phyloP scores from a whole-genome alignment of 73 alveolate species.

The Blepharisma japonicum region DNA sequence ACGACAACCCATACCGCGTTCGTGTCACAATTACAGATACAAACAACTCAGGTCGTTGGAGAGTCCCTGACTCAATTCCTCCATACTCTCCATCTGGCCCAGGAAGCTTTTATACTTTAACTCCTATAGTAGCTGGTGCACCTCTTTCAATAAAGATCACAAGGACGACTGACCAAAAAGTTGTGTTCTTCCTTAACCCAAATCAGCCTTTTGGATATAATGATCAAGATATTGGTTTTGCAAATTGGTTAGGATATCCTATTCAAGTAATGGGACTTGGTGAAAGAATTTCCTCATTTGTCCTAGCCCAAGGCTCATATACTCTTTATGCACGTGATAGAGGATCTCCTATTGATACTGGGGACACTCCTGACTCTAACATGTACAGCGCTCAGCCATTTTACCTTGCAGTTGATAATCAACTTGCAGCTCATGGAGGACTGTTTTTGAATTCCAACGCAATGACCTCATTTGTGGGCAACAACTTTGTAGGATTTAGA shows the following conservation, averaged over 20 bases:
- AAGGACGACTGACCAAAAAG: neutral
- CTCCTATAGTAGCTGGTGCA: neutral
- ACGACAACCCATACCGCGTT: neutral
- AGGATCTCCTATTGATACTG: neutral
- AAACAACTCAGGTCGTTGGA: neutral
- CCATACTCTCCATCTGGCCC: neutral
- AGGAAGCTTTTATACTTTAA: neutral
- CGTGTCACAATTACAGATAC: neutral
- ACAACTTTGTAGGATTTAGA: neutral
- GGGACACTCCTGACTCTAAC: neutral
- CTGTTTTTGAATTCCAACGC: neutral
- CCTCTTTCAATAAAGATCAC: slow-evolving; percentile 6
- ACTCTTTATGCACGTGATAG: slow-evolving; percentile 2
- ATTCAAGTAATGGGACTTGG: slow-evolving; percentile 17
- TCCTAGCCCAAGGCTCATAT: slow-evolving; percentile 11
- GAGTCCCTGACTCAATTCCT: neutral
- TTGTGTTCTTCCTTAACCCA: neutral
- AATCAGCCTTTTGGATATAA: neutral
- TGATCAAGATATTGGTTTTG: slow-evolving; percentile 2
- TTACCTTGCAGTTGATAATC: neutral
- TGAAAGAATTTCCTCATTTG: neutral
- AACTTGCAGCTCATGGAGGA: neutral
- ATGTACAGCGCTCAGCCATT: slow-evolving; percentile 22
- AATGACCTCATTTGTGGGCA: neutral
- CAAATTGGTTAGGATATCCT: neutral